Base-by-base conservation (phyloP, 2,329 filamentous ascomycete species). In the Talaromyces sp. region DNA sequence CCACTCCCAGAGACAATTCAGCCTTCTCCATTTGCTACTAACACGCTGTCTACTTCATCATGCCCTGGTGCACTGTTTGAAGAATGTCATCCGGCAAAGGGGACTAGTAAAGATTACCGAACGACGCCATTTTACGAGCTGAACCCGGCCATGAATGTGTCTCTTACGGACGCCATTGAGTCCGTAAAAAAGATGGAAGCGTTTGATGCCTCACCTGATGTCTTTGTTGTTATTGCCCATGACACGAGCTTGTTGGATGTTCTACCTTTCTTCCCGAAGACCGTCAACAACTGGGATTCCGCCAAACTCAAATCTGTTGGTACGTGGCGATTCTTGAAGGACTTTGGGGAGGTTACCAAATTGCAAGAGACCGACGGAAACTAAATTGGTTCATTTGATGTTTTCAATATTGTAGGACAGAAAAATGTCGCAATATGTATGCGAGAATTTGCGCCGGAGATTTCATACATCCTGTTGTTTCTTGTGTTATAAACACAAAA, bases 171-270 rank as follows among this genome's bases (percentile, higher is more conserved):
- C 9, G 35, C 60, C 13, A 7, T 46, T 41, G 50, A 27, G 8
- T 17, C 46, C 14, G 14, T 56, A 5, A 19, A 59, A 7, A 63
- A 58, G 32, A 35, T 64, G 32, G 10, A 55, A 13, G 38, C 19
- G 7, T 60, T 59, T 27, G 63, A 64, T 43, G 56, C 56, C 1
- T 19, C 38, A 1, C 21, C 43, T 21, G 29, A 61, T 8, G 50
- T 64, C 0, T 63, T 64, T 49, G 59, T 63, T 8, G 14, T 61
- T 9, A 26, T 63, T 35, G 63, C 58, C 3, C 61, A 64, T 38
- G 63, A 64, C 27, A 24, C 38, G n/a, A 58, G 43, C 14, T 52
- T 59, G 27, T 13, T 59, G 38, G 51, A 21, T 59, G 29, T 55
- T n/a, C 21, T 55, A 14, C 57, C 51, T 3, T 59, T 59, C 21